Base-by-base conservation (phyloP, 768 basidiomycete species). In the Mrakia hoshinonis region DNA sequence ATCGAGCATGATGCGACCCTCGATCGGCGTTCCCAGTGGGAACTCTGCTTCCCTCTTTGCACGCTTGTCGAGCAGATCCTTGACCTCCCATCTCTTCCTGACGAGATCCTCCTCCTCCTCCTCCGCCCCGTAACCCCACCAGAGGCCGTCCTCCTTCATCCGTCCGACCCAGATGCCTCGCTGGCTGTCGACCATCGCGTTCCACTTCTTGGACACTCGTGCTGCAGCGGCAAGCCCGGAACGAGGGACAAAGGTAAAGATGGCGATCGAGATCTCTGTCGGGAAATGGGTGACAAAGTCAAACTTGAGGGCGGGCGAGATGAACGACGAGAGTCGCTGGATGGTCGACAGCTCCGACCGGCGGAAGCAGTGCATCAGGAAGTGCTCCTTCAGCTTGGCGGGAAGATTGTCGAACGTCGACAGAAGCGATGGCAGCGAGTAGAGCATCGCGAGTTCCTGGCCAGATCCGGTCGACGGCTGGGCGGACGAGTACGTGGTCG, bases 231-330 rank as follows among this genome's bases (percentile, higher is more conserved):
- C 88, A 47, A 98, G 85, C 15, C 90, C 86, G 3, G 87, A 83
- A 74, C 89, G 89, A 4, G 92, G 88, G 43, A 97, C 87, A 78
- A 85, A 91, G 75, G 87, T 87, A 74, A 98, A 85, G 74, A 97
- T 85, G 74, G 90, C 89, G 0, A 93, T 90, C 64, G 91, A 89
- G 47, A 99, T 86, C 76, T 99, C 95, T 43, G 90, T 87, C 5
- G 96, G 96, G 12, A 97, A 85, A 48, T 91, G 85, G 2, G 89
- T 88, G 75, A 98, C 85, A 79, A 97, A 99, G 80, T 99, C 96
- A 75, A 94, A 89, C 26, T 92, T 91, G 36, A 98, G 83, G 2
- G 92, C 92, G 31, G 90, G 91, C 0, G 89, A 88, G 75, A 97
- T 83, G 75, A 98, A 89, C 46, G 89, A 87, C 77, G 94, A 89